Evolutionary conservation across 1,139 yeast genomes (phyloP).

Genomic region (Candida tetrigidarum): DNA sequence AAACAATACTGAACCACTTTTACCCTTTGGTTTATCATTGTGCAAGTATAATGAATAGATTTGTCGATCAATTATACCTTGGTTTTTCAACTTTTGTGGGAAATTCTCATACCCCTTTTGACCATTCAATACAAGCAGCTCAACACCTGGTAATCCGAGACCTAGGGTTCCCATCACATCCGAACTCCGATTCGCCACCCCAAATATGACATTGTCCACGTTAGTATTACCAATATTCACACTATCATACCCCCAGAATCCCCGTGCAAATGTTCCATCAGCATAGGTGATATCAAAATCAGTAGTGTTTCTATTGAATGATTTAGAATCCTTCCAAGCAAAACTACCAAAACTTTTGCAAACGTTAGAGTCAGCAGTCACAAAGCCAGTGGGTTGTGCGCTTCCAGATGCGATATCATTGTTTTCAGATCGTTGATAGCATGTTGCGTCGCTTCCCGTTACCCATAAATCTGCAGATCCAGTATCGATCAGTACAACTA

Average conservation of each 20-base stretch:
- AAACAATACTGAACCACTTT: constrained; percentile 28
- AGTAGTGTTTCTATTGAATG: constrained; percentile 14
- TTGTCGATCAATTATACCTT: constrained; percentile 51
- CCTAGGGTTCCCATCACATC: constrained; percentile 23
- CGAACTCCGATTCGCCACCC: constrained; percentile 17
- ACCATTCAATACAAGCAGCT: constrained; percentile 7
- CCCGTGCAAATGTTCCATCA: constrained; percentile 36
- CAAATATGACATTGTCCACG: constrained; percentile 27
- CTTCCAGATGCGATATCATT: not conserved
- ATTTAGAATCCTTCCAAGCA: constrained; percentile 14
- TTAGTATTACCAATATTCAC: constrained; percentile 16
- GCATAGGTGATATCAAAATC: constrained; percentile 14
- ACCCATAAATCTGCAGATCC: constrained; percentile 35
- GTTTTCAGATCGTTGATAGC: constrained; percentile 3
- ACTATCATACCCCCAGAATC: constrained; percentile 58
- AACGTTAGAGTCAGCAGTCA: not conserved
- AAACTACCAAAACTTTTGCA: constrained; percentile 8
- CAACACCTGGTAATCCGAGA: constrained; percentile 21
- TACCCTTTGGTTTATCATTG: constrained; percentile 21
- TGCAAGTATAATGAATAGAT: constrained; percentile 40
- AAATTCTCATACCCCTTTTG: constrained; percentile 30
- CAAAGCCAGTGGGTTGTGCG: not conserved
- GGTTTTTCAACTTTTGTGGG: constrained; percentile 29
- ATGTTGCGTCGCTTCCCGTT: constrained; percentile 10
- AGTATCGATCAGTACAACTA: constrained; percentile 29